Conservation (phyloP, 805 yeast species). For the Yarrowia sp. region DNA sequence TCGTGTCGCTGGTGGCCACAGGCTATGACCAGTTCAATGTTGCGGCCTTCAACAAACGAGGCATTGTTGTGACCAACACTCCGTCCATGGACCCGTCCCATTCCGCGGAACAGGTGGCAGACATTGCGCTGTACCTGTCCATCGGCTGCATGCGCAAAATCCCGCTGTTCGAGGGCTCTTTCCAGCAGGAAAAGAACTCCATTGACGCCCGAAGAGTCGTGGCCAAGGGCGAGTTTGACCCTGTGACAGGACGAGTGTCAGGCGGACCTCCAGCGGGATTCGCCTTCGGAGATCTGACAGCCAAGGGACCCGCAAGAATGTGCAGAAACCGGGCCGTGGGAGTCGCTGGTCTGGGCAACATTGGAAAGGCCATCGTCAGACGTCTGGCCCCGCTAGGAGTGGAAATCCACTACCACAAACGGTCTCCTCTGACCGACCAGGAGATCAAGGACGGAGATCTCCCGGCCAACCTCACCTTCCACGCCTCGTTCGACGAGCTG, state of each 20-base stretch:
- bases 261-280: conserved; percentile 34
- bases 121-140: conserved; percentile 58
- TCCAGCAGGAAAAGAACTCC: conserved; percentile 46
- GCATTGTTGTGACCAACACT: conserved; percentile 58
- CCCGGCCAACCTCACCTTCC: conserved; percentile 42
- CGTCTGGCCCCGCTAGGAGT: conserved; percentile 59
- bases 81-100: conserved; percentile 31
- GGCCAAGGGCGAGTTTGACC: conserved; percentile 26
- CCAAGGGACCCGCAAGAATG: conserved; percentile 46
- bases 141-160: conserved; percentile 60
- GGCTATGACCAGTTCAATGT: conserved; percentile 57
- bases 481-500: conserved; percentile 45
- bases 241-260: conserved; percentile 15
- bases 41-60: conserved; percentile 42
- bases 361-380: conserved; percentile 62
- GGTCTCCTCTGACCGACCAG: conserved; percentile 45
- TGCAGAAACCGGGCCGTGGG: conserved; percentile 59
- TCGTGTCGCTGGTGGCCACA: conserved; percentile 56
- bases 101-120: conserved; percentile 72
- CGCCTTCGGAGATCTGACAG: conserved; percentile 45
- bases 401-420: conserved; percentile 59
- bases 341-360: conserved; percentile 71
- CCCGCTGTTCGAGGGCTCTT: conserved; percentile 44
- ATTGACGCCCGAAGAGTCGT: conserved; percentile 43
- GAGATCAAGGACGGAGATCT: conserved; percentile 37